Evolutionary conservation across 140 eudicot genomes (phyloP).

Genomic region (Ambrosia hybrid): DNA sequence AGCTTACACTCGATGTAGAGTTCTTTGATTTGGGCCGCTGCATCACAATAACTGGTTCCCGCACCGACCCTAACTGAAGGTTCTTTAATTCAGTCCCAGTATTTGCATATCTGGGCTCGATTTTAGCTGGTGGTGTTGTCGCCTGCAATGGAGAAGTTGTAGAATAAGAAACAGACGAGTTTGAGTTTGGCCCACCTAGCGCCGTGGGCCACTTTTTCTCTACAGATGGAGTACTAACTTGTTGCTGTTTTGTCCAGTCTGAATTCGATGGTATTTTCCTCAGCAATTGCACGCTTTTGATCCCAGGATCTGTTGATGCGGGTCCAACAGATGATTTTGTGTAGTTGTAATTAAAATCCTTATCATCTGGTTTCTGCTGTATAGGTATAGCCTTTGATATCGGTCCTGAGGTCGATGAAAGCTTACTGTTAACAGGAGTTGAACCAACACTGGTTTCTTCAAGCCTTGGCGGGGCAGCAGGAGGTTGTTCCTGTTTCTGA

Average conservation of each 20-base stretch:
- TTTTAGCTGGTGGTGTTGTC: conserved; percentile 52
- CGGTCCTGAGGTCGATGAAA: conserved; percentile 28
- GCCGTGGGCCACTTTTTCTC: conserved; percentile 65
- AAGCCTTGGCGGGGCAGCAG: conserved; percentile 45
- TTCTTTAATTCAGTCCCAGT: conserved; percentile 56
- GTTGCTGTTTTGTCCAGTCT: conserved; percentile 1
- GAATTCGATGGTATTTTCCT: conserved; percentile 54
- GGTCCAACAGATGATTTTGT: conserved; percentile 49
- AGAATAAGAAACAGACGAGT: conserved; percentile 54
- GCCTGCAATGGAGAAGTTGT: conserved; percentile 57
- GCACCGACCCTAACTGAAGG: conserved; percentile 67
- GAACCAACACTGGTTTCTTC: conserved; percentile 71
- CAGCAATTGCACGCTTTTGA: conserved; percentile 50
- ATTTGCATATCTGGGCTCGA: conserved; percentile 43
- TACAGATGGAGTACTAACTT: conserved; percentile 30
- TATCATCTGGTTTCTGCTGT: conserved; percentile 65
- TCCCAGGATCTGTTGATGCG: conserved; percentile 43
- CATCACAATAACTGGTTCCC: conserved; percentile 77
- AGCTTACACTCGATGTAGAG: conserved; percentile 34
- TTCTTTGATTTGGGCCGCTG: conserved; percentile 70
- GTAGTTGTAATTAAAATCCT: conserved; percentile 71
- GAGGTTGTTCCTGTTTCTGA: conserved; percentile 68
- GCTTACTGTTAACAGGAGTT: conserved; percentile 37
- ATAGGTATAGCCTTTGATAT: conserved; percentile 35
- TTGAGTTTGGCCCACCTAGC: conserved; percentile 48